Percentiles rank a stretch among this genome's conserved stretches.
phyloP scores from a whole-genome alignment of 495 filamentous ascomycete genomes.

The Lophiotrema nucula region DNA sequence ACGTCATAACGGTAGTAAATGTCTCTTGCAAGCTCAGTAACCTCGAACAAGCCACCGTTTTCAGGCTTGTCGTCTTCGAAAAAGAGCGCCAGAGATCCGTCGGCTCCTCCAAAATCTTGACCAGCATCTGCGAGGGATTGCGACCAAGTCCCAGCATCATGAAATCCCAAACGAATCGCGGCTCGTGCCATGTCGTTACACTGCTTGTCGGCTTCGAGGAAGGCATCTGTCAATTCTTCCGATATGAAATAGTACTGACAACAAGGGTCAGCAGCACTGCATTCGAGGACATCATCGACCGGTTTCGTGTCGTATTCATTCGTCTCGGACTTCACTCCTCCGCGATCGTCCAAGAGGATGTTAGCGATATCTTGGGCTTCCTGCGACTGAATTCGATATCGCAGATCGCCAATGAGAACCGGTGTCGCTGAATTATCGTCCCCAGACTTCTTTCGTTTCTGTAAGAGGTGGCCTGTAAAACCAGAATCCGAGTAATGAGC shows the following conservation, averaged over 20 bases:
- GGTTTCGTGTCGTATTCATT: background rate
- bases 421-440: background rate
- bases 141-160: slow-evolving; percentile 34
- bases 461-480: background rate
- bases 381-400: background rate
- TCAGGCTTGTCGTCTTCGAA: slow-evolving; percentile 24
- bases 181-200: slow-evolving; percentile 31
- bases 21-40: slow-evolving; percentile 5
- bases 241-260: slow-evolving; percentile 3
- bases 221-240: slow-evolving; percentile 1
- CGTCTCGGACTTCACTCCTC: background rate
- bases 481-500: background rate
- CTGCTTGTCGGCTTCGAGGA: slow-evolving; percentile 14
- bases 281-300: background rate
- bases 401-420: background rate
- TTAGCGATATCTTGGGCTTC: background rate
- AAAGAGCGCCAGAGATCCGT: slow-evolving; percentile 28
- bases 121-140: slow-evolving; percentile 2
- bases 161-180: slow-evolving; percentile 36
- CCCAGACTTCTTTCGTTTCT: background rate
- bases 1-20: slow-evolving; percentile 22
- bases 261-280: background rate
- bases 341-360: background rate
- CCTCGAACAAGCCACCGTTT: slow-evolving; percentile 21
- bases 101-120: slow-evolving; percentile 29